Percentiles rank a stretch among this genome's conserved stretches.
Evolutionary conservation across 1,139 yeast genomes (phyloP).

Genomic region (Taphrina flavorubra): DNA sequence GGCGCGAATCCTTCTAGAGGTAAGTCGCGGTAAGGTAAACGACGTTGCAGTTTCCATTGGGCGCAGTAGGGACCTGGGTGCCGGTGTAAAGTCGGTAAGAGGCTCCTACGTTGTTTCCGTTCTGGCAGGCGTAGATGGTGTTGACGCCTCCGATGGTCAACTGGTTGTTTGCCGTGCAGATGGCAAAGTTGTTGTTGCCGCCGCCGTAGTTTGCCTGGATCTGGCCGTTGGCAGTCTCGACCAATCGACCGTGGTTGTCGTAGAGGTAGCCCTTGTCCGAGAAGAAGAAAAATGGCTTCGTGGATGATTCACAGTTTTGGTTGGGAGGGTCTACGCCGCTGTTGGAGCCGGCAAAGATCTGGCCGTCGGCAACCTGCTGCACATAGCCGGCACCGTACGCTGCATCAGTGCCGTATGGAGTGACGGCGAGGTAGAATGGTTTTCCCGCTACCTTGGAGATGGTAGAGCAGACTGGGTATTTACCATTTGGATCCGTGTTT

Average conservation of each 20-base stretch:
- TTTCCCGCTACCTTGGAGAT: conserved; percentile 5
- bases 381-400: conserved; percentile 34
- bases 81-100: conserved; percentile 38
- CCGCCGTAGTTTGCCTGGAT: conserved; percentile 40
- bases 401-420: conserved; percentile 29
- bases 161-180: conserved; percentile 24
- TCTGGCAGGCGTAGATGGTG: conserved; percentile 37
- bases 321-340: conserved; percentile 29
- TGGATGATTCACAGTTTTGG: conserved; percentile 23
- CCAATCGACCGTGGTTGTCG: conserved; percentile 39
- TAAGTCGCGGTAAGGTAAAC: conserved; percentile 29
- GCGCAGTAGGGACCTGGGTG: conserved; percentile 19
- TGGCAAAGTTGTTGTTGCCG: conserved; percentile 31
- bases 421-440: conserved; percentile 32
- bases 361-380: conserved; percentile 36
- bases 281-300: conserved; percentile 40
- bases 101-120: conserved; percentile 10
- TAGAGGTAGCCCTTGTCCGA: conserved; percentile 29
- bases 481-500: conserved; percentile 31
- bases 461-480: conserved; percentile 30
- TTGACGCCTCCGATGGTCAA: conserved; percentile 33
- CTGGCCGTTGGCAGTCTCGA: conserved; percentile 36
- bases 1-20: conserved; percentile 1
- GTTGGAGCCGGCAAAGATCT: conserved; percentile 25
- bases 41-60: conserved; percentile 39